These are phyloP conservation scores for Aspergillus felis DNA, from an alignment of 2,329 filamentous ascomycete genomes.

Conservation along the genomic window DNA sequence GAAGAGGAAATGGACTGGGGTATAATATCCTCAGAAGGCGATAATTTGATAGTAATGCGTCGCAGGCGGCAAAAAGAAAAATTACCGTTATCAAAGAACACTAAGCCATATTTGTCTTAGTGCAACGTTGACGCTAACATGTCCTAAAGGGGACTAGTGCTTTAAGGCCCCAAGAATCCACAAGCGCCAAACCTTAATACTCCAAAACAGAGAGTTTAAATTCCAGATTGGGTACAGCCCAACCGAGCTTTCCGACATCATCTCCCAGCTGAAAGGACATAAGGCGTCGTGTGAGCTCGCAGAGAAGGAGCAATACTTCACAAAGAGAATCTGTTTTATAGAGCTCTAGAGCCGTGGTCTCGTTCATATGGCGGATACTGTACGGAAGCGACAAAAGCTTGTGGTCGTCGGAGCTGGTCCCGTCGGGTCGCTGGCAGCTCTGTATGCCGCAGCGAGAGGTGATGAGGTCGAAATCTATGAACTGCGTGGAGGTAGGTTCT, in stretches of 20 bases:
- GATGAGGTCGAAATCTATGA: conserved; percentile 94
- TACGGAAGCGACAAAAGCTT: conserved; percentile 57
- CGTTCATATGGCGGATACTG: conserved; percentile 10
- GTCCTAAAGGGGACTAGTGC: background rate
- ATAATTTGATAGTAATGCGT: background rate
- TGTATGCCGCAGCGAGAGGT: conserved; percentile 87
- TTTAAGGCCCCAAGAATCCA: background rate
- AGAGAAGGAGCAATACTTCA: background rate
- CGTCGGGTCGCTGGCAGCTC: conserved; percentile 83
- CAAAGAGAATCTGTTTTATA: background rate
- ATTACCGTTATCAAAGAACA: background rate
- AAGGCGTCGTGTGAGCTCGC: background rate
- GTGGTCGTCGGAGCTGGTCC: conserved; percentile 89
- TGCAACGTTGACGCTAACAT: background rate
- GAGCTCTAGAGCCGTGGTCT: background rate
- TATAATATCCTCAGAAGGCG: background rate
- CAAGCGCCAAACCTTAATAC: background rate
- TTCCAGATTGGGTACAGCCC: background rate
- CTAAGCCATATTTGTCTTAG: background rate
- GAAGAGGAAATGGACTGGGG: background rate
- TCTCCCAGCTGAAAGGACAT: background rate
- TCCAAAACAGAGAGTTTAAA: background rate
- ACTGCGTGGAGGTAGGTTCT: conserved; percentile 72
- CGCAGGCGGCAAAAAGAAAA: background rate
- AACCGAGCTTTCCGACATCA: background rate